Conservation (phyloP, 2,329 filamentous ascomycete genomes). For the Aureobasidium sp. region DNA sequence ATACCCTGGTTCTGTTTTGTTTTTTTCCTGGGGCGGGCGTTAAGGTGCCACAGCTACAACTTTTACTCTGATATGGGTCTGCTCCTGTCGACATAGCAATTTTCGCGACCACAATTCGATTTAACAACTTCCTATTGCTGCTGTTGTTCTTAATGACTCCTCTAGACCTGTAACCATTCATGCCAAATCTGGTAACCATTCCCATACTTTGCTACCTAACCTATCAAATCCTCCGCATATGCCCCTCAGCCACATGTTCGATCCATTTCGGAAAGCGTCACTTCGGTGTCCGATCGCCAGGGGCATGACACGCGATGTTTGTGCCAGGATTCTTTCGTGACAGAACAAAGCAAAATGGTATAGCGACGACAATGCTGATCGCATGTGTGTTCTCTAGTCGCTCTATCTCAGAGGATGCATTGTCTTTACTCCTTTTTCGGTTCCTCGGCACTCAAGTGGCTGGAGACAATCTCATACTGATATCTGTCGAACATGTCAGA, state of each 20-base stretch:
- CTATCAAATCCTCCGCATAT: background rate
- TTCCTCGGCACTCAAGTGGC: background rate
- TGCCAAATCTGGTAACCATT: background rate
- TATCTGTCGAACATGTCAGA: background rate
- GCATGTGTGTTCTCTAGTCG: too few relatives aligned
- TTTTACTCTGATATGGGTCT: constrained; percentile 5
- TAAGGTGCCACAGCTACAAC: background rate
- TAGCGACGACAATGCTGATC: background rate
- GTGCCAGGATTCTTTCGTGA: background rate
- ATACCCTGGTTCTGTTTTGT: constrained; percentile 13
- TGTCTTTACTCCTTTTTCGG: background rate
- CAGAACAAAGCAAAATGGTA: background rate
- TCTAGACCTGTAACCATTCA: background rate
- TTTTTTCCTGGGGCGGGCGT: constrained; percentile 8
- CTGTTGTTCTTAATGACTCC: background rate
- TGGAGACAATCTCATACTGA: background rate
- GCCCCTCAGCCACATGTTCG: background rate
- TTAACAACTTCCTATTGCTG: background rate
- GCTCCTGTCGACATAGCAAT: constrained; percentile 6
- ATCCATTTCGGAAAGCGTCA: background rate
- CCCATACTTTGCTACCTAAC: background rate
- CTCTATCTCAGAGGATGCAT: background rate
- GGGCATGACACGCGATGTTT: background rate
- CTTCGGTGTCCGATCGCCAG: background rate
- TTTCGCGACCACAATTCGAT: constrained; percentile 5